These are phyloP conservation scores for Blastobotrys terrestris DNA, from an alignment of 805 yeast genomes.

Conservation along the genomic window DNA sequence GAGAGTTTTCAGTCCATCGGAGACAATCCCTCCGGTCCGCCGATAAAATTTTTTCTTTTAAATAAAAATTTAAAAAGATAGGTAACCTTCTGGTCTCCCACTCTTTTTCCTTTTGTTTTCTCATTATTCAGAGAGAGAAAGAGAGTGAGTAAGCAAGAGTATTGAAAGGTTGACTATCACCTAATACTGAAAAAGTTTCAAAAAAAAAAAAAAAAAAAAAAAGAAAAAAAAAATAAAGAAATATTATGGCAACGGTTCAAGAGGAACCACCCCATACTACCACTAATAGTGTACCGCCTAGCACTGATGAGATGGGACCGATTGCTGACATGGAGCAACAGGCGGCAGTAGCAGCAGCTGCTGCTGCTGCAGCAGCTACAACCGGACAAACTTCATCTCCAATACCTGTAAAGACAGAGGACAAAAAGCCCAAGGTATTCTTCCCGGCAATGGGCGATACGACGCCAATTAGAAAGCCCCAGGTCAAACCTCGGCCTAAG, in stretches of 20 bases:
- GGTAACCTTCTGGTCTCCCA: background rate
- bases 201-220: too few species aligned
- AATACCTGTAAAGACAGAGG: slow-evolving; percentile 10
- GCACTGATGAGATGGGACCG: background rate
- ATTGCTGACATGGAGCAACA: background rate
- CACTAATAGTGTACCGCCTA: background rate
- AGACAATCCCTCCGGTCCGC: background rate
- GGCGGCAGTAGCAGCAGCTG: background rate
- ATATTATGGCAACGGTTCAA: background rate
- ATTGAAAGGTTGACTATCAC: background rate
- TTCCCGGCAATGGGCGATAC: slow-evolving; percentile 8
- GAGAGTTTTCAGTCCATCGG: background rate
- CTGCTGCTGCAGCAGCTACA: too few species aligned
- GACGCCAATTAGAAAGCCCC: slow-evolving; percentile 10
- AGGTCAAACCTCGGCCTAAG: slow-evolving; percentile 43
- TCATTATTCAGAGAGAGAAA: background rate
- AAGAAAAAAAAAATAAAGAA: too few species aligned
- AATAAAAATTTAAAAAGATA: background rate
- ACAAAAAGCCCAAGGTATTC: slow-evolving; percentile 6
- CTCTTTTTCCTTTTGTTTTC: background rate
- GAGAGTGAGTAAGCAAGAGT: too few species aligned
- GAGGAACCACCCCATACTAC: background rate
- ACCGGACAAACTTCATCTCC: too few species aligned
- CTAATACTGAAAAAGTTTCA: background rate
- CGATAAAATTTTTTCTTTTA: background rate